A percentile compares a stretch with the other conserved stretches of the same genome.
Evolutionary conservation across 169 alveolate species (phyloP).

Genomic region (Eimeria sp.): DNA sequence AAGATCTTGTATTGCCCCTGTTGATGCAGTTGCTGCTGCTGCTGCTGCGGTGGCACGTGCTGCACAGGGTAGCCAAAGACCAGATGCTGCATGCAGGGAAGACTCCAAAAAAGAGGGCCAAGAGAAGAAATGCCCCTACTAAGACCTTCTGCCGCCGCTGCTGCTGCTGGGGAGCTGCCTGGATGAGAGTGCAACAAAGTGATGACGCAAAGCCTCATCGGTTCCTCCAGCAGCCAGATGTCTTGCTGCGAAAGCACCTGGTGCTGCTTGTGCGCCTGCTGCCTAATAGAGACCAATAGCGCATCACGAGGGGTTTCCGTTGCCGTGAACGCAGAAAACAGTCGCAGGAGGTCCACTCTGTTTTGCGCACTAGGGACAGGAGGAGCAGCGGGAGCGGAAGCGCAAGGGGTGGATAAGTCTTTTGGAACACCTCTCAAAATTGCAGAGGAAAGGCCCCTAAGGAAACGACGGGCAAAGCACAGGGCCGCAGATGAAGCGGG

Average conservation of each 20-base stretch:
- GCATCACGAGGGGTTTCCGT: slow-evolving; percentile 14
- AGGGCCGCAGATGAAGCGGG: slow-evolving; percentile 24
- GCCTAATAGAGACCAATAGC: slow-evolving; percentile 20
- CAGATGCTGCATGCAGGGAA: slow-evolving; percentile 36
- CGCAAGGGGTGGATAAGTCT: no score
- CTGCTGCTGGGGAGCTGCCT: neutral
- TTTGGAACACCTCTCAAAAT: neutral
- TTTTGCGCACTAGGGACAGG: no score
- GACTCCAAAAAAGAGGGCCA: neutral
- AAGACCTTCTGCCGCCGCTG: slow-evolving; percentile 13
- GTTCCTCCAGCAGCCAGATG: slow-evolving; percentile 9
- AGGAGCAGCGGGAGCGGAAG: no score
- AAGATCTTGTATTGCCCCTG: neutral
- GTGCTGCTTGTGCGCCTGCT: slow-evolving; percentile 19
- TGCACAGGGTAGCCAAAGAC: neutral
- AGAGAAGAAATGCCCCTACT: slow-evolving; percentile 46
- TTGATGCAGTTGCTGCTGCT: slow-evolving; percentile 37
- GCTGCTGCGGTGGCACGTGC: slow-evolving; percentile 11
- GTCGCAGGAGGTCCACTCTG: neutral
- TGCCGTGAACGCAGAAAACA: slow-evolving; percentile 24
- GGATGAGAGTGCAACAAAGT: neutral
- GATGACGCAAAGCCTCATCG: slow-evolving; percentile 20
- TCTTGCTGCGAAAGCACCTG: slow-evolving; percentile 1
- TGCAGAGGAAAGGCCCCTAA: neutral
- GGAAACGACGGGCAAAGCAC: slow-evolving; percentile 45